phyloP scores from a whole-genome alignment of 2,329 filamentous ascomycete species.

The Grosmannia penicillata region DNA sequence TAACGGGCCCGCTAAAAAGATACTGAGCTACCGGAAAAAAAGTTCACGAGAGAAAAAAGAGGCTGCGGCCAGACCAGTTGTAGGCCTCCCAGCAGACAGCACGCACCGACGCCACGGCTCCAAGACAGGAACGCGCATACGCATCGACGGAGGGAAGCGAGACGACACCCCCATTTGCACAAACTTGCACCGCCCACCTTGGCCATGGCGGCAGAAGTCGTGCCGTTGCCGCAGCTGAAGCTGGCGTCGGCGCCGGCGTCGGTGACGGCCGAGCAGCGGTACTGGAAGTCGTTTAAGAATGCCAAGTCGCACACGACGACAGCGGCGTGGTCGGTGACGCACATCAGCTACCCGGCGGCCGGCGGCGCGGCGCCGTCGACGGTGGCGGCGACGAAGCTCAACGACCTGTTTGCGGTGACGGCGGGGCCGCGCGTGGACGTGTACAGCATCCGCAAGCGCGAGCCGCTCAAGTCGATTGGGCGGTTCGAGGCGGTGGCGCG shows the following conservation, averaged over 20 bases:
- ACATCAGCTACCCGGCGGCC: constrained; percentile 59
- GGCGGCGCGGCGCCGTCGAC: constrained; percentile 27
- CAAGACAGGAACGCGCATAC: too few relatives aligned
- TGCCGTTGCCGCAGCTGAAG: constrained; percentile 66
- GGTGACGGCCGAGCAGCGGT: constrained; percentile 80
- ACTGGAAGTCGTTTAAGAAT: constrained; percentile 93
- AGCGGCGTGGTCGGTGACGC: constrained; percentile 76
- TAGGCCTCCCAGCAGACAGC: too few relatives aligned
- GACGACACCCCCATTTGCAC: too few relatives aligned
- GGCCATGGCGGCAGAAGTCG: constrained; percentile 88
- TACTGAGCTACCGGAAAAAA: too few relatives aligned
- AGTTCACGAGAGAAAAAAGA: too few relatives aligned
- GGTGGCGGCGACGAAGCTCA: constrained; percentile 29
- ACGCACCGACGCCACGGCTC: too few relatives aligned
- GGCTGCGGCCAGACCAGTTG: too few relatives aligned
- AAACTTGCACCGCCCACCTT: too few relatives aligned
- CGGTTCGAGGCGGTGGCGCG: constrained; percentile 86
- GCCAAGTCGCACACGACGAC: constrained; percentile 82
- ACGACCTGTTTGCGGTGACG: constrained; percentile 81
- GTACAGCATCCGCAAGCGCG: constrained; percentile 81
- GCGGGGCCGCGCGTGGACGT: constrained; percentile 86
- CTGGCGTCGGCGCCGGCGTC: constrained; percentile 70
- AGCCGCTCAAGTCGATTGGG: constrained; percentile 85
- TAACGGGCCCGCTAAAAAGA: too few relatives aligned
- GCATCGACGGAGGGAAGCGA: too few relatives aligned